phyloP scores from a whole-genome alignment of 768 basidiomycete genomes.

The Lactarius akahatsu region DNA sequence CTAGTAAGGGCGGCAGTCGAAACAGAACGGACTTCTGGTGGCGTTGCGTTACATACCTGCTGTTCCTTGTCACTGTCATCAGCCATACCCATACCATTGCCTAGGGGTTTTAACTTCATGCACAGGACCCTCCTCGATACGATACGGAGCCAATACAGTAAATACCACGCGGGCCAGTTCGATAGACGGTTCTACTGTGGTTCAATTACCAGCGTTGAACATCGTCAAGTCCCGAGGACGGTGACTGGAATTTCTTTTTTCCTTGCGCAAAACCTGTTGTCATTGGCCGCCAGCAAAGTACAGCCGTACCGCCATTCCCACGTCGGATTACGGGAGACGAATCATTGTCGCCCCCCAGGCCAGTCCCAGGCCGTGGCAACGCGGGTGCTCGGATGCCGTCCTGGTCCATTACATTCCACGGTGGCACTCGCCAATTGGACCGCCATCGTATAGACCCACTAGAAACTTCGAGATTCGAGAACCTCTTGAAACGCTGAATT shows the following conservation, averaged over 20 bases:
- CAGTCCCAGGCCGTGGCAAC: no score
- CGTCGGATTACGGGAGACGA: not conserved
- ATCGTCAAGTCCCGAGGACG: not conserved
- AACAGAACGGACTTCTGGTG: no score
- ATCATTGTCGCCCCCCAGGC: no score
- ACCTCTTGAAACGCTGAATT: not conserved
- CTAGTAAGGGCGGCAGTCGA: no score
- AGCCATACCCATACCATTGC: no score
- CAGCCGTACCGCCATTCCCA: not conserved
- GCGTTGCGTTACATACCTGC: not conserved
- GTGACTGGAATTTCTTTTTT: not conserved
- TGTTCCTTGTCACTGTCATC: not conserved
- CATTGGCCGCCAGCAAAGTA: not conserved
- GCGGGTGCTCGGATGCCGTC: not conserved
- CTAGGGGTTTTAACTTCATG: not conserved
- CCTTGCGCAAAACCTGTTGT: not conserved
- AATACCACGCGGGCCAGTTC: not conserved
- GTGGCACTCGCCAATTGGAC: not conserved
- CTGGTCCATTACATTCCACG: not conserved
- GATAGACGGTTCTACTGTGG: not conserved
- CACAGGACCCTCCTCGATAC: not conserved
- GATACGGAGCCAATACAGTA: not conserved
- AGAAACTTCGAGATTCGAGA: no score
- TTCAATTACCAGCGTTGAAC: not conserved
- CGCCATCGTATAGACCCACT: not conserved